These are phyloP conservation scores for Boletus holoroseus DNA, from an alignment of 1,284 basidiomycete species.

Conservation along the genomic window DNA sequence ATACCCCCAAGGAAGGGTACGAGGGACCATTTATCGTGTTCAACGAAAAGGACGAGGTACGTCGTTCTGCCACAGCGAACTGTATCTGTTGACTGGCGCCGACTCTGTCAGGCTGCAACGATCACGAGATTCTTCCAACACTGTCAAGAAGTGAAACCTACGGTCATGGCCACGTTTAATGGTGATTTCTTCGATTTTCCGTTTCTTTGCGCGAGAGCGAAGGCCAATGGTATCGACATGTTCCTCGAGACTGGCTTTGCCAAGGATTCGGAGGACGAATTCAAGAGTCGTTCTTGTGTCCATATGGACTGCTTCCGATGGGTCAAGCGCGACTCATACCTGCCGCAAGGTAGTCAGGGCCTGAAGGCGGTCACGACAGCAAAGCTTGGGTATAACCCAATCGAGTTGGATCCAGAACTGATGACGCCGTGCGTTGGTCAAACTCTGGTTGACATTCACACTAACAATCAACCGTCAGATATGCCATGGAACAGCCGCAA, in stretches of 20 bases:
- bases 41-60: slow-evolving; percentile 90
- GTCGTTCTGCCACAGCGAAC: not conserved
- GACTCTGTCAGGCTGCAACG: slow-evolving; percentile 53
- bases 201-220: slow-evolving; percentile 87
- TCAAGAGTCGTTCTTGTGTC: slow-evolving; percentile 88
- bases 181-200: slow-evolving; percentile 99
- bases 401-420: slow-evolving; percentile 96
- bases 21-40: slow-evolving; percentile 97
- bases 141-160: slow-evolving; percentile 88
- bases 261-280: slow-evolving; percentile 91
- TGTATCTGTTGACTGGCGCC: not conserved
- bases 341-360: slow-evolving; percentile 98
- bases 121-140: slow-evolving; percentile 91
- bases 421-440: slow-evolving; percentile 86
- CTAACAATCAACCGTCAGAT: slow-evolving; percentile 46
- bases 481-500: slow-evolving; percentile 96
- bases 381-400: slow-evolving; percentile 96
- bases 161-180: slow-evolving; percentile 98
- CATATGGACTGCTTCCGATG: slow-evolving; percentile 99
- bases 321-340: slow-evolving; percentile 99
- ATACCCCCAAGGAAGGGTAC: slow-evolving; percentile 97
- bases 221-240: slow-evolving; percentile 93
- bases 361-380: slow-evolving; percentile 97
- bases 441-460: not conserved
- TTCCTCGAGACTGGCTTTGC: slow-evolving; percentile 92